A percentile compares a stretch with the other conserved stretches of the same genome.
Conservation (phyloP, 2,329 filamentous ascomycete genomes). For the Ophiostoma novo-ulmi region DNA sequence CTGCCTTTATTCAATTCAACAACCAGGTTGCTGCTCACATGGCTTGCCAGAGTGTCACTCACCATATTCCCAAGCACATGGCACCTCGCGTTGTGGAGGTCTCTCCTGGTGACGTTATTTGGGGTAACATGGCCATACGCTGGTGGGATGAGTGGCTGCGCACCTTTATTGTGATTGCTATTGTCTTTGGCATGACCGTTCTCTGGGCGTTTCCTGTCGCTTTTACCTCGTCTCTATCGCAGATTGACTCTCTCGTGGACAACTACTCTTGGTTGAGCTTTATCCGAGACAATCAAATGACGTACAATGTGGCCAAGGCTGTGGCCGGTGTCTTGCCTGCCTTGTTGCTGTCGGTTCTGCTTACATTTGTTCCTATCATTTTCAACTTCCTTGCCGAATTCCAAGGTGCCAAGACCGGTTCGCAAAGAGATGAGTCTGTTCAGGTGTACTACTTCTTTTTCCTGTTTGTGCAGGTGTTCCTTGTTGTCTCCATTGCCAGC, state of each 20-base stretch:
- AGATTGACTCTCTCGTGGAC: slow-evolving; percentile 65
- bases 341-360: slow-evolving; percentile 66
- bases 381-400: slow-evolving; percentile 66
- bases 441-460: slow-evolving; percentile 92
- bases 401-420: slow-evolving; percentile 78
- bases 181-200: slow-evolving; percentile 71
- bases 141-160: slow-evolving; percentile 90
- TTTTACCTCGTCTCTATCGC: slow-evolving; percentile 76
- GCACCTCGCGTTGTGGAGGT: slow-evolving; percentile 88
- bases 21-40: slow-evolving; percentile 96
- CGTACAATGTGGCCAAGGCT: slow-evolving; percentile 57
- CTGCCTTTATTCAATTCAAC: slow-evolving; percentile 97
- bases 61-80: slow-evolving; percentile 92
- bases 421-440: slow-evolving; percentile 72
- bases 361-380: slow-evolving; percentile 75
- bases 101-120: slow-evolving; percentile 84
- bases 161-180: slow-evolving; percentile 56
- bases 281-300: slow-evolving; percentile 53
- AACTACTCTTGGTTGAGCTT: slow-evolving; percentile 64
- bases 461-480: slow-evolving; percentile 88
- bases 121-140: slow-evolving; percentile 93
- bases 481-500: slow-evolving; percentile 82
- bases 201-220: slow-evolving; percentile 88
- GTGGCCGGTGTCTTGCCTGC: slow-evolving; percentile 85
- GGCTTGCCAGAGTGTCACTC: slow-evolving; percentile 87